Evolutionary conservation across 2,329 filamentous ascomycete species (phyloP), one percentile per base, ranked within the genome.

Genomic region (Lasiodiplodia citricola): DNA sequence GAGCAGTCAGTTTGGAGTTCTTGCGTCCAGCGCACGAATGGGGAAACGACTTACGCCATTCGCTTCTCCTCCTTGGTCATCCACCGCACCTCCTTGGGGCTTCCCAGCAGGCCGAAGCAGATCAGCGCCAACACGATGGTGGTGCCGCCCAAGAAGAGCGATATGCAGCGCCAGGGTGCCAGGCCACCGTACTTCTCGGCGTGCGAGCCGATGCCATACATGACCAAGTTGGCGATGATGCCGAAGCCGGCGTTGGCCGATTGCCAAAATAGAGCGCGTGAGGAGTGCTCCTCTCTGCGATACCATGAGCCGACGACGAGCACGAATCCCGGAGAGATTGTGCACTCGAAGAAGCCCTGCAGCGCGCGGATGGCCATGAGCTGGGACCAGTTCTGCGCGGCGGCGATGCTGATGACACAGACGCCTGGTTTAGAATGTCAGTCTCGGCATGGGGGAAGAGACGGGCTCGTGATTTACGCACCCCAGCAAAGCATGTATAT

Each of bases 281-380:
- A 73, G 2, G 76, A 72, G 62, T 80, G 79, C 60, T 80, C 79
- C 25, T 79, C 74, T 0, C 74, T 74, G 2, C 73, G 72, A 51
- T 80, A 80, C 78, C 78, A 80, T 5, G 72, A 74, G 0, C 76
- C 75, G 44, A 78, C 74, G 21, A 80, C 72, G 3, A 79, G 71
- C 2, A 80, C 72, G 66, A 79, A 80, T 8, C 77, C 78, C 0
- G 79, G 77, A 0, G 73, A 75, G 55, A 80, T 79, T 5, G 77
- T 79, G 66, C 78, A 79, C 66, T 80, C 78, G 66, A 80, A 81
- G 65, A 80, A 74, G 25, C 79, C 78, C 70, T 80, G 78, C 2
- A 80, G 71, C 1, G 73, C 76, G 31, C 78, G 74, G 16, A 81
- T 71, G 3, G 74, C 75, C 75, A 80, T 79, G 18, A 80, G 70